Conservation (phyloP, 1,284 basidiomycete genomes). For the Ceratobasidium theobromae region DNA sequence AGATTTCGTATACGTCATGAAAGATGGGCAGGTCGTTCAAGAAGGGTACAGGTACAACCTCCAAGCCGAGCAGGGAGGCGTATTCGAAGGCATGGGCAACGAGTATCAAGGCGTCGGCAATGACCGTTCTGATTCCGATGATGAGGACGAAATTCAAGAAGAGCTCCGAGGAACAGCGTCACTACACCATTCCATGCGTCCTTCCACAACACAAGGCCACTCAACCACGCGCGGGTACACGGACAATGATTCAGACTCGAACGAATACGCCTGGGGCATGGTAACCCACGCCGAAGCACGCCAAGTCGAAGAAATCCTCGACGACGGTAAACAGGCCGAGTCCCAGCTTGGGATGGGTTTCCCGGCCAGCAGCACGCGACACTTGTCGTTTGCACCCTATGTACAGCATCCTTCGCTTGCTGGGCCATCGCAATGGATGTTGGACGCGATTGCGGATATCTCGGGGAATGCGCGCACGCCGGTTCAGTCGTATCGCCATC, state of each 20-base stretch:
- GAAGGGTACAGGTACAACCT: slow-evolving; percentile 84
- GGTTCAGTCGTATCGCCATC: slow-evolving; percentile 21
- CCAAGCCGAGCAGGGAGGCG: slow-evolving; percentile 48
- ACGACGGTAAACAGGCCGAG: slow-evolving; percentile 42
- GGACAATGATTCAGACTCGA: slow-evolving; percentile 41
- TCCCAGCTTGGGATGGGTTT: neutral
- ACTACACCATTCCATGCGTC: neutral
- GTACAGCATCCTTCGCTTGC: neutral
- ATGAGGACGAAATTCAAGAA: slow-evolving; percentile 44
- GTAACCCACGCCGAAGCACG: slow-evolving; percentile 30
- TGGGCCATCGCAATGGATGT: slow-evolving; percentile 63
- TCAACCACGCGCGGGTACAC: slow-evolving; percentile 35
- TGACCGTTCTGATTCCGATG: no score
- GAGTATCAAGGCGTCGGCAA: slow-evolving; percentile 40
- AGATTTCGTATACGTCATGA: slow-evolving; percentile 94
- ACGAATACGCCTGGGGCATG: slow-evolving; percentile 27
- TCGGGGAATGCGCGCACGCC: slow-evolving; percentile 42
- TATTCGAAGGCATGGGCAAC: slow-evolving; percentile 56
- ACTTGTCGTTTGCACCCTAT: slow-evolving; percentile 5
- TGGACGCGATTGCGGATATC: slow-evolving; percentile 70
- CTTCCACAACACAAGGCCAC: slow-evolving; percentile 7
- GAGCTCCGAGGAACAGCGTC: slow-evolving; percentile 33
- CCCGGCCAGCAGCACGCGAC: neutral
- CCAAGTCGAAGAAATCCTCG: slow-evolving; percentile 48
- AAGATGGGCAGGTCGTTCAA: slow-evolving; percentile 78